These are phyloP conservation scores for Scheffersomyces lignicola DNA, from an alignment of 1,139 yeast genomes.

Conservation along the genomic window DNA sequence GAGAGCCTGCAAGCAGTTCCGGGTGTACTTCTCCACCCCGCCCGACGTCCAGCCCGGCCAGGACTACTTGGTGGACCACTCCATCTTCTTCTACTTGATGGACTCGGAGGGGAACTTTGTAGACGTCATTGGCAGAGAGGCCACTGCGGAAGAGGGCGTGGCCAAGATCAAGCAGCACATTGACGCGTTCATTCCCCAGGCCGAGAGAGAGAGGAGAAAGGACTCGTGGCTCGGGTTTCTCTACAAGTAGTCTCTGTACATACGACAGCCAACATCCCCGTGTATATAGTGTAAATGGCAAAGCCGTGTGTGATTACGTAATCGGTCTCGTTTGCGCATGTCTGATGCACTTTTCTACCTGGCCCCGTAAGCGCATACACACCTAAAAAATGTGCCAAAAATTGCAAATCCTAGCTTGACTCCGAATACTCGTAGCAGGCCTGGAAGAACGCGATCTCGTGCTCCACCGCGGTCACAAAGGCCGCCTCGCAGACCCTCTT, in stretches of 20 bases:
- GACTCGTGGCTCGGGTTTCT: slow-evolving; percentile 58
- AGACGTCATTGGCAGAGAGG: slow-evolving; percentile 92
- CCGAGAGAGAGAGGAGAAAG: slow-evolving; percentile 63
- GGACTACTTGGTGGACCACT: slow-evolving; percentile 94
- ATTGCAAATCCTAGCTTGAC: slow-evolving; percentile 7
- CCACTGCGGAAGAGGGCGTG: slow-evolving; percentile 77
- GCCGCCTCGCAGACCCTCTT: slow-evolving; percentile 25
- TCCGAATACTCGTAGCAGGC: slow-evolving; percentile 36
- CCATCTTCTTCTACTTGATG: slow-evolving; percentile 93
- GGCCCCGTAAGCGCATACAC: slow-evolving; percentile 1
- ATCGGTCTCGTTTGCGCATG: too few relatives aligned
- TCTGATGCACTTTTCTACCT: too few relatives aligned
- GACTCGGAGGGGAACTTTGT: slow-evolving; percentile 95
- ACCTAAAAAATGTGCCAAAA: neutral
- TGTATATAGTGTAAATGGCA: too few relatives aligned
- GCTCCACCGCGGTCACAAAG: slow-evolving; percentile 33
- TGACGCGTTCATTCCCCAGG: slow-evolving; percentile 71
- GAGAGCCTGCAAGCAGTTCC: slow-evolving; percentile 77
- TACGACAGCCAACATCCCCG: too few relatives aligned
- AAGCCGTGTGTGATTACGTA: too few relatives aligned
- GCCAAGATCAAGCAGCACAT: slow-evolving; percentile 75
- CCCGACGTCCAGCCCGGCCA: slow-evolving; percentile 92
- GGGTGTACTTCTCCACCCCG: slow-evolving; percentile 96
- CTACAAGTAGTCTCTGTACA: slow-evolving; percentile 28
- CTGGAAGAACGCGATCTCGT: slow-evolving; percentile 48